phyloP scores from a whole-genome alignment of 768 basidiomycete species.

The Mycena amicta region DNA sequence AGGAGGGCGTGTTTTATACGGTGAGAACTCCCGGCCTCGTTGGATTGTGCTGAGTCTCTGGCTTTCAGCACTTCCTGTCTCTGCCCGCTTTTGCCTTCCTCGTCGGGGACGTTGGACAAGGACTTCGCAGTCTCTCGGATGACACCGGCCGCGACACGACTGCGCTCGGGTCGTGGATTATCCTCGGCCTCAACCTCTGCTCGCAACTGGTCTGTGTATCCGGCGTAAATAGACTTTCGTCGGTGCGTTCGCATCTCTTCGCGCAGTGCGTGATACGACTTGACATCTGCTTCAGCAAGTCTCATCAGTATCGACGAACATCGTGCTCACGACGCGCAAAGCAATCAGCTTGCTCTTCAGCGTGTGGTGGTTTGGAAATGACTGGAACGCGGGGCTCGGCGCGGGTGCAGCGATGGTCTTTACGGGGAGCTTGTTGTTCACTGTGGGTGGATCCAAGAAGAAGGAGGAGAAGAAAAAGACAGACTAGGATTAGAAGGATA shows the following conservation, averaged over 20 bases:
- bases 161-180: constrained; percentile 49
- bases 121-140: constrained; percentile 50
- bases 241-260: constrained; percentile 49
- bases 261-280: background rate
- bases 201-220: constrained; percentile 83
- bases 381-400: constrained; percentile 66
- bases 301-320: constrained; percentile 79
- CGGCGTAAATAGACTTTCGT: constrained; percentile 80
- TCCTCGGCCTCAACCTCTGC: constrained; percentile 64
- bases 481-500: background rate
- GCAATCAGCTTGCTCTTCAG: constrained; percentile 79
- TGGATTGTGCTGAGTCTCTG: too few species aligned
- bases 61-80: constrained; percentile 77
- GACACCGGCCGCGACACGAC: constrained; percentile 31
- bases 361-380: constrained; percentile 83
- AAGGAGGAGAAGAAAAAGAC: constrained; percentile 13
- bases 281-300: constrained; percentile 50
- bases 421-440: constrained; percentile 64
- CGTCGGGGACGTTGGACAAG: constrained; percentile 54
- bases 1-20: constrained; percentile 83
- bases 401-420: constrained; percentile 78
- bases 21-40: constrained; percentile 54
- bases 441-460: constrained; percentile 29
- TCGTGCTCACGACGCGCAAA: constrained; percentile 80
- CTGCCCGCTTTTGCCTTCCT: constrained; percentile 77